phyloP scores from a whole-genome alignment of 345 rosid species.

The Toxicodendron radicans region DNA sequence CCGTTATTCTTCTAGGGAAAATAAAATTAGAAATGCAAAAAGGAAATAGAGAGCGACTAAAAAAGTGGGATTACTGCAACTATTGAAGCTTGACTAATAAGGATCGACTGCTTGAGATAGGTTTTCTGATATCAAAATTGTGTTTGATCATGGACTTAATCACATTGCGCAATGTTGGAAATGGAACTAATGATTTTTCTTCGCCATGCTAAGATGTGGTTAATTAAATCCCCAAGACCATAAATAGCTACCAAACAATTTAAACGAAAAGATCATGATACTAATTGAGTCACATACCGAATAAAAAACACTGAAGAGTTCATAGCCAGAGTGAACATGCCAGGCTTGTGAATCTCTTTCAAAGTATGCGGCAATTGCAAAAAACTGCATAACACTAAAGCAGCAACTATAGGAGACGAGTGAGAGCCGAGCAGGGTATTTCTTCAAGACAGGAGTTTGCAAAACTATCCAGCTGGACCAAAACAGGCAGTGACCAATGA shows the following conservation, averaged over 20 bases:
- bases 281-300: slow-evolving; percentile 43
- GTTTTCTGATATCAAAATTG: no score
- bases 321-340: slow-evolving; percentile 52
- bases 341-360: slow-evolving; percentile 61
- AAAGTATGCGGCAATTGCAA: slow-evolving; percentile 49
- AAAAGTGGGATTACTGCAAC: background rate
- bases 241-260: background rate
- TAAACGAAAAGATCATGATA: background rate
- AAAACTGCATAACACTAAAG: slow-evolving; percentile 67
- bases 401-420: slow-evolving; percentile 68
- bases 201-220: no score
- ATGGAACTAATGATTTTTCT: no score
- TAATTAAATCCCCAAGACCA: no score
- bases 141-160: no score
- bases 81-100: no score
- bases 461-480: slow-evolving; percentile 94
- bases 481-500: slow-evolving; percentile 74
- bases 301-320: slow-evolving; percentile 53
- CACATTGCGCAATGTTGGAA: no score
- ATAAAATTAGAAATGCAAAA: background rate
- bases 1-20: background rate
- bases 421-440: slow-evolving; percentile 79
- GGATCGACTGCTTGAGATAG: no score
- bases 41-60: background rate
- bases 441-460: slow-evolving; percentile 69